Evolutionary conservation across 768 basidiomycete genomes (phyloP), one percentile per base, ranked within the genome.

Genomic region (Leccinum obscurum): DNA sequence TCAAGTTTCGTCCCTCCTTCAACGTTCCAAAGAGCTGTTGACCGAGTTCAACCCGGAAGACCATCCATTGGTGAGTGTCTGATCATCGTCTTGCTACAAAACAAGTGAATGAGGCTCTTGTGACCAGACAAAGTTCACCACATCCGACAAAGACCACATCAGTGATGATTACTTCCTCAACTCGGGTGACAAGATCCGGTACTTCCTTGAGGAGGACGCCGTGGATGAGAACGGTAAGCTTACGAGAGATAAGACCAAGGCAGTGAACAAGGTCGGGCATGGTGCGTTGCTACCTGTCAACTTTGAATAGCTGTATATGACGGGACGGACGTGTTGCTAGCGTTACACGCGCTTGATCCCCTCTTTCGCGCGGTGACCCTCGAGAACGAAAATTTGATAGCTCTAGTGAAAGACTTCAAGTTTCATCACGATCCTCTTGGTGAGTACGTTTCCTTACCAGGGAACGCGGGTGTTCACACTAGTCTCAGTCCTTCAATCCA

Each of bases 201-300:
- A 88, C 74, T 98, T 99, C 75, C 79, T 99, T 49, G 97, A 98
- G 71, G 88, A 92, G 65, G 93, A 89, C 54, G 93, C 95, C 1
- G 78, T 97, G 6, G 83, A 87, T 61, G 66, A 76, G 26, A 72
- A 83, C 34, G 90, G 93, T 3, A 87, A 86, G 66, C 81, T 99
- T 72, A 82, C 81, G 1, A 78, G 85, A 58, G 83, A 85, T 58
- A 92, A 92, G 72, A 78, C 86, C 51, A 85, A 83, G 67, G 86
- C 93, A 1, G 90, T 98, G 28, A 99, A 99, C 76, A 99, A 99
- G 83, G 94, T 95, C 62, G 90, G 93, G 2, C 92, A 94, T 70
- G 93, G 92, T 91, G 66, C 41, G 66, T 61, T 37, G 14, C 37
- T 55, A 17, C 5, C 24, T 30, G n/a, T 3, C 6, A 52, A 52